Percentiles rank a stretch among this genome's conserved stretches.
Evolutionary conservation across 1,284 basidiomycete species (phyloP).

Genomic region (Irpex lacteus): DNA sequence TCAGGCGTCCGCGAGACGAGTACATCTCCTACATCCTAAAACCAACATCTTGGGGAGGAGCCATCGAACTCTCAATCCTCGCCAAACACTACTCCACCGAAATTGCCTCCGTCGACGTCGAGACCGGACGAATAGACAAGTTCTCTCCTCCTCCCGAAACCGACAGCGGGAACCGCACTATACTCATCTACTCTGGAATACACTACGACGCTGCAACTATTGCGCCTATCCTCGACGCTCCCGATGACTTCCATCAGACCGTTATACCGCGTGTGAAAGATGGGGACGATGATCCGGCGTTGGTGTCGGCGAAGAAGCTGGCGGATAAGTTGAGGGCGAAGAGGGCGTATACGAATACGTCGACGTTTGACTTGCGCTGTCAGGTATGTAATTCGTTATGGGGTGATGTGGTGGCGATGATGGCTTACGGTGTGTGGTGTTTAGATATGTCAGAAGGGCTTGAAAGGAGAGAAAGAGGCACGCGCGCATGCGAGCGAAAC

Average conservation of each 20-base stretch:
- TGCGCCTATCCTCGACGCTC: conserved; percentile 73
- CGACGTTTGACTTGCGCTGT: conserved; percentile 86
- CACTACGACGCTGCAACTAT: conserved; percentile 90
- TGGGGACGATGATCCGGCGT: conserved; percentile 49
- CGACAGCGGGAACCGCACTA: conserved; percentile 40
- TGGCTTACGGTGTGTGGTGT: conserved; percentile 29
- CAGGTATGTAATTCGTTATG: conserved; percentile 45
- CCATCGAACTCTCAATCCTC: conserved; percentile 86
- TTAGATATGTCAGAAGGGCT: conserved; percentile 70
- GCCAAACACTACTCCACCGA: conserved; percentile 80
- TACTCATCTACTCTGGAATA: conserved; percentile 90
- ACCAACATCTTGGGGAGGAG: conserved; percentile 87
- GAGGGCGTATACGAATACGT: conserved; percentile 86
- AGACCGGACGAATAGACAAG: conserved; percentile 85
- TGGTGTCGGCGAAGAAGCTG: conserved; percentile 69
- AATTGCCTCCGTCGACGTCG: conserved; percentile 88
- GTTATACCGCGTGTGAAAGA: conserved; percentile 62
- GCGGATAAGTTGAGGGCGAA: conserved; percentile 70
- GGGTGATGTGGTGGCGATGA: not conserved
- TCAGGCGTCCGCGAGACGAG: conserved; percentile 48
- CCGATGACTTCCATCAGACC: conserved; percentile 85
- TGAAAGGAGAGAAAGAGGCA: conserved; percentile 93
- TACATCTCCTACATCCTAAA: conserved; percentile 83
- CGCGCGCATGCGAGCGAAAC: conserved; percentile 83
- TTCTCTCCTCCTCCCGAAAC: conserved; percentile 58